Conservation (phyloP, 2,329 filamentous ascomycete genomes). For the Alternaria ethzedia region DNA sequence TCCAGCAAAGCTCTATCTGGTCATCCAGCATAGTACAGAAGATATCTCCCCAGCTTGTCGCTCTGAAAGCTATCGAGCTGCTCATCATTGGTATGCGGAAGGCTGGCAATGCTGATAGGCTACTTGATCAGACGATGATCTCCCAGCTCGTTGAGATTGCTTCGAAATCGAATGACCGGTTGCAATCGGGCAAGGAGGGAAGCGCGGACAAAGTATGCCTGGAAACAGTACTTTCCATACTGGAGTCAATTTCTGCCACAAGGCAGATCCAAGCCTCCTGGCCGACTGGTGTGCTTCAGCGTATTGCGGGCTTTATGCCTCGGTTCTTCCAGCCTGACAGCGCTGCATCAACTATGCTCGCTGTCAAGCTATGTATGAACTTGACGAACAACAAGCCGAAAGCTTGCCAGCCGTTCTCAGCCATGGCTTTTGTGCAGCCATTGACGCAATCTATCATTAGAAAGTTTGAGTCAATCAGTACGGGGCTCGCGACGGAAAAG, state of each 20-base stretch:
- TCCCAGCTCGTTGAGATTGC: constrained; percentile 55
- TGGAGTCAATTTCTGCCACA: constrained; percentile 59
- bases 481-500: constrained; percentile 53
- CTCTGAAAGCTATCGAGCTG: constrained; percentile 68
- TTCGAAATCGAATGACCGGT: constrained; percentile 18
- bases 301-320: constrained; percentile 56
- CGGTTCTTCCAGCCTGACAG: constrained; percentile 30
- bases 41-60: constrained; percentile 68
- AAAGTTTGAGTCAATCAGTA: constrained; percentile 31
- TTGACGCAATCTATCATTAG: constrained; percentile 40
- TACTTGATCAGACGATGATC: constrained; percentile 50
- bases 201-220: constrained; percentile 39
- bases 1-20: constrained; percentile 67
- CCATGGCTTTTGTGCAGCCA: constrained; percentile 56
- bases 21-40: constrained; percentile 56
- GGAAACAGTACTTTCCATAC: constrained; percentile 55
- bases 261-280: constrained; percentile 46
- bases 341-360: constrained; percentile 47
- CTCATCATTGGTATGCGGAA: constrained; percentile 61
- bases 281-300: constrained; percentile 58
- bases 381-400: constrained; percentile 79
- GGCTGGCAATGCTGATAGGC: constrained; percentile 55
- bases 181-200: constrained; percentile 18
- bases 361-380: constrained; percentile 79
- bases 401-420: constrained; percentile 73